Evolutionary conservation across 2,329 filamentous ascomycete genomes (phyloP).

Genomic region (Plenodomus lindquistii): DNA sequence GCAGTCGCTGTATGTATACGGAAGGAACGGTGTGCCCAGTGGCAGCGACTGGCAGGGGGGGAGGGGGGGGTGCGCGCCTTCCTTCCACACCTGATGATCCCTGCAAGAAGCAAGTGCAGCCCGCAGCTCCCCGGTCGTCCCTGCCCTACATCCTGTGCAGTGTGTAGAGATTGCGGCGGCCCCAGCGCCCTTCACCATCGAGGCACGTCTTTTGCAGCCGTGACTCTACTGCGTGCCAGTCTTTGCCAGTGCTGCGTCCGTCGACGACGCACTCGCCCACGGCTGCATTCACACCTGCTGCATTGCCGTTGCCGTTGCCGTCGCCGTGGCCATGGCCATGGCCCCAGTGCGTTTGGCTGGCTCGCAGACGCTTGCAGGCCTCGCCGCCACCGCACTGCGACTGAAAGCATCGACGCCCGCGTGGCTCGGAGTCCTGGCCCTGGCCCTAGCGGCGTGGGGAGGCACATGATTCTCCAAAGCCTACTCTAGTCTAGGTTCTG

Average conservation of each 20-base stretch:
- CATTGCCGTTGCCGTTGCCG: neutral
- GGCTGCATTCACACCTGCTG: neutral
- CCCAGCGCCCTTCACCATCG: too few relatives aligned
- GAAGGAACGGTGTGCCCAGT: too few relatives aligned
- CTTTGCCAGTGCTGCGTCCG: neutral
- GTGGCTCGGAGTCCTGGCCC: constrained; percentile 15
- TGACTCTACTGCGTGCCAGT: too few relatives aligned
- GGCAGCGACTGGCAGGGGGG: too few relatives aligned
- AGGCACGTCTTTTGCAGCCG: too few relatives aligned
- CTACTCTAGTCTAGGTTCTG: constrained; percentile 15
- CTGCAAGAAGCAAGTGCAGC: too few relatives aligned
- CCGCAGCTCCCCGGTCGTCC: too few relatives aligned
- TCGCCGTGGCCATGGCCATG: neutral
- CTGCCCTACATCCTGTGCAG: too few relatives aligned
- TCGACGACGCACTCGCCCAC: too few relatives aligned
- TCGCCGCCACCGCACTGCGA: constrained; percentile 7
- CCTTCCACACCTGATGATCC: constrained; percentile 13
- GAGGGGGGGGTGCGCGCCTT: constrained; percentile 14
- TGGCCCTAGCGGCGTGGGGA: constrained; percentile 39
- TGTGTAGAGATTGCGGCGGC: too few relatives aligned
- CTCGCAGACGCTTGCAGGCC: constrained; percentile 8
- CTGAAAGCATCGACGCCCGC: constrained; percentile 26
- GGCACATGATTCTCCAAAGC: constrained; percentile 34
- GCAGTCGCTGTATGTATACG: constrained; percentile 7
- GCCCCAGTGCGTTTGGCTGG: neutral